These are phyloP conservation scores for Podospora comata DNA, from an alignment of 495 filamentous ascomycete genomes.

Conservation along the genomic window DNA sequence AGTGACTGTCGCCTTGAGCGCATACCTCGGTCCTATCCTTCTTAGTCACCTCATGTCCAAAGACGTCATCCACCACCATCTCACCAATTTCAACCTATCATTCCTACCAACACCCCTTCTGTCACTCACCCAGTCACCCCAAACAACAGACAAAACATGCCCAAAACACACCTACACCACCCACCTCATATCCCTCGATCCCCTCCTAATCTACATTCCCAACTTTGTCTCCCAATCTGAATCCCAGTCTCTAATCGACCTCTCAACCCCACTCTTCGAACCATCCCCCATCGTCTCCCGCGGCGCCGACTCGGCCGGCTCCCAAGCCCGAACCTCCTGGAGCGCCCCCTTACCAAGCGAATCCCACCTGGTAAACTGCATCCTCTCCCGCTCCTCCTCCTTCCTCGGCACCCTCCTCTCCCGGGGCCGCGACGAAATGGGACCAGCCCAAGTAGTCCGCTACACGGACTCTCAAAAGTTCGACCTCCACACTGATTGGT, in stretches of 20 bases:
- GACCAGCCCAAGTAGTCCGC: constrained; percentile 42
- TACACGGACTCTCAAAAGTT: constrained; percentile 43
- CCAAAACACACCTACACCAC: constrained; percentile 36
- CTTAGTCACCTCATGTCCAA: not conserved
- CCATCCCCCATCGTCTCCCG: constrained; percentile 36
- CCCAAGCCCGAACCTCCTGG: constrained; percentile 38
- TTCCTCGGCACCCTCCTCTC: constrained; percentile 41
- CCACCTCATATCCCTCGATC: constrained; percentile 39
- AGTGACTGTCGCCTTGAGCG: constrained; percentile 14
- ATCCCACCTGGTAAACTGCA: constrained; percentile 33
- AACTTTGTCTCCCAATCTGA: constrained; percentile 35
- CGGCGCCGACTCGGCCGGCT: constrained; percentile 25
- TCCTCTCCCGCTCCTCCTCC: constrained; percentile 34
- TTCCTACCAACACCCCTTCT: not conserved
- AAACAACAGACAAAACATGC: constrained; percentile 15
- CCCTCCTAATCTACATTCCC: constrained; percentile 41
- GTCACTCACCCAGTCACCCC: not conserved
- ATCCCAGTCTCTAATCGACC: constrained; percentile 28
- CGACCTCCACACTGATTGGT: constrained; percentile 46
- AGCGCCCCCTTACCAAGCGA: constrained; percentile 36
- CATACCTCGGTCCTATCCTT: constrained; percentile 17
- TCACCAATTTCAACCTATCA: not conserved
- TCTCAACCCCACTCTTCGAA: constrained; percentile 29
- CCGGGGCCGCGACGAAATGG: constrained; percentile 38
- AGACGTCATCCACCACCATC: not conserved